A percentile compares a stretch with the other conserved stretches of the same genome.
Evolutionary conservation across 1,284 basidiomycete species (phyloP).

Genomic region (Peniophora sp.): DNA sequence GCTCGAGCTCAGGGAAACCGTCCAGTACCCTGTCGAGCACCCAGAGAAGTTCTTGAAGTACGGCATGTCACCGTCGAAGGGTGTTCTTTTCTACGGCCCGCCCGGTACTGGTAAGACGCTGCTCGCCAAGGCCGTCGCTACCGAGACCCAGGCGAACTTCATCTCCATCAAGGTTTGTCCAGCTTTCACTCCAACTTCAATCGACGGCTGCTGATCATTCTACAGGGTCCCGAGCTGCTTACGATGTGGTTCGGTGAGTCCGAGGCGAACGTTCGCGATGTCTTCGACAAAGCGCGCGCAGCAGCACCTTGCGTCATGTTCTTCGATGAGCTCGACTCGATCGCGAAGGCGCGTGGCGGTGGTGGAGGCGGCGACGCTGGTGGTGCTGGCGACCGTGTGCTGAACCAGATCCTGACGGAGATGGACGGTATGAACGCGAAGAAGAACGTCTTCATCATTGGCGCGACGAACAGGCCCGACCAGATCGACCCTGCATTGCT

Average conservation of each 20-base stretch:
- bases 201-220: conserved; percentile 11
- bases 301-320: conserved; percentile 99
- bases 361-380: conserved; percentile 76
- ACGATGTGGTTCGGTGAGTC: conserved; percentile 99
- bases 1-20: conserved; percentile 97
- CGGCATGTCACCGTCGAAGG: conserved; percentile 98
- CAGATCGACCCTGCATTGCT: conserved; percentile 96
- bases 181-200: neutral
- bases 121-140: conserved; percentile 95
- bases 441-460: conserved; percentile 99
- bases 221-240: conserved; percentile 87
- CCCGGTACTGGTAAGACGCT: conserved; percentile 97
- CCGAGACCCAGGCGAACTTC: conserved; percentile 99
- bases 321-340: conserved; percentile 99
- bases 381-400: conserved; percentile 94
- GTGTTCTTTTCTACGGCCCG: conserved; percentile 96
- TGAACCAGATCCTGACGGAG: conserved; percentile 97
- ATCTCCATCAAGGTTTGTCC: conserved; percentile 80
- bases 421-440: conserved; percentile 99
- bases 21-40: conserved; percentile 60
- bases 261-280: conserved; percentile 98
- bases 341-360: conserved; percentile 91
- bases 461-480: conserved; percentile 98
- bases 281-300: conserved; percentile 99
- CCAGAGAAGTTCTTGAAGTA: conserved; percentile 79